These are phyloP conservation scores for Testicularia cyperi DNA, from an alignment of 1,284 basidiomycete genomes.

Conservation along the genomic window DNA sequence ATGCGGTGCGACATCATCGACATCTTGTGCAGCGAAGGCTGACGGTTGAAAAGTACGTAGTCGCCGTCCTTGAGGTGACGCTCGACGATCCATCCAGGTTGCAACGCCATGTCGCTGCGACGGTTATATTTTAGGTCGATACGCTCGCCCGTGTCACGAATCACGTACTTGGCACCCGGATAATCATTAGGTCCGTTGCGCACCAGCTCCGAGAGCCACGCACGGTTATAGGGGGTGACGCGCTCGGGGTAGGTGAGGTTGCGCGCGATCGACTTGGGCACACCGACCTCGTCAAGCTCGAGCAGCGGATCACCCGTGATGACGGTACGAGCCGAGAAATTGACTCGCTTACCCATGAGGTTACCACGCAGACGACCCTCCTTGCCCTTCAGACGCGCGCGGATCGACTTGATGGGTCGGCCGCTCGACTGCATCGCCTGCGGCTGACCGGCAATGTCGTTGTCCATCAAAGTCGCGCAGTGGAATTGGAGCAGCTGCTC, in stretches of 20 bases:
- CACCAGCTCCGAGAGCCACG: slow-evolving; percentile 91
- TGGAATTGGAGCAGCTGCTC: slow-evolving; percentile 92
- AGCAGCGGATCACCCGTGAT: slow-evolving; percentile 99
- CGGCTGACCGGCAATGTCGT: slow-evolving; percentile 96
- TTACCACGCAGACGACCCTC: slow-evolving; percentile 97
- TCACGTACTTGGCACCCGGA: slow-evolving; percentile 94
- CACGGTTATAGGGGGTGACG: slow-evolving; percentile 97
- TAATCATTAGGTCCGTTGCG: slow-evolving; percentile 93
- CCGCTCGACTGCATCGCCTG: slow-evolving; percentile 97
- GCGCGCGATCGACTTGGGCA: slow-evolving; percentile 95
- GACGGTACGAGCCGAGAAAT: slow-evolving; percentile 96
- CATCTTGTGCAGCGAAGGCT: slow-evolving; percentile 99
- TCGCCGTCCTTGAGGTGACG: slow-evolving; percentile 90
- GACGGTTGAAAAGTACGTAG: slow-evolving; percentile 95
- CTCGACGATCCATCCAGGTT: slow-evolving; percentile 99
- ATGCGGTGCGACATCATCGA: slow-evolving; percentile 99
- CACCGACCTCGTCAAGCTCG: slow-evolving; percentile 94
- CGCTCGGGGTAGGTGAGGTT: slow-evolving; percentile 96
- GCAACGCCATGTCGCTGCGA: slow-evolving; percentile 85
- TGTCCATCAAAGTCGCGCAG: slow-evolving; percentile 99
- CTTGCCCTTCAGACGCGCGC: slow-evolving; percentile 96
- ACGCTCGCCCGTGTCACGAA: slow-evolving; percentile 95
- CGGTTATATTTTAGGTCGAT: slow-evolving; percentile 91
- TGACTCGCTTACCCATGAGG: slow-evolving; percentile 99
- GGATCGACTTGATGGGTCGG: slow-evolving; percentile 95